phyloP scores from a whole-genome alignment of 768 basidiomycete genomes.

The Suillus lakei region DNA sequence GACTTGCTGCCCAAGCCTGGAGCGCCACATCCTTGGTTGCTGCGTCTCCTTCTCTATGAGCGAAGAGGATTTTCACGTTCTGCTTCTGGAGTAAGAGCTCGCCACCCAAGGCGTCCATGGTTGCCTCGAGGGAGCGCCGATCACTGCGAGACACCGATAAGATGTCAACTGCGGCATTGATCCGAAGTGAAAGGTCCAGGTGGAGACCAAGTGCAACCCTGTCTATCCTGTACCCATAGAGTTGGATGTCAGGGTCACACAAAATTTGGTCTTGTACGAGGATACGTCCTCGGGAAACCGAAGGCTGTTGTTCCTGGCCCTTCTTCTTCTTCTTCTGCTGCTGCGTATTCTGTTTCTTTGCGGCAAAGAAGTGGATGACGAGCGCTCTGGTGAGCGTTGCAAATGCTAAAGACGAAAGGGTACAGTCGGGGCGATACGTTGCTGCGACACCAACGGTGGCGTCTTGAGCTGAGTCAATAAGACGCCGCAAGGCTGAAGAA shows the following conservation, averaged over 20 bases:
- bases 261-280: slow-evolving; percentile 40
- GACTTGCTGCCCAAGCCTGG: slow-evolving; percentile 51
- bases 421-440: slow-evolving; percentile 39
- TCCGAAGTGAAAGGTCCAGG: slow-evolving; percentile 41
- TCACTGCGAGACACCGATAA: slow-evolving; percentile 32
- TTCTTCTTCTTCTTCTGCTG: slow-evolving; percentile 6
- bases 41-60: slow-evolving; percentile 24
- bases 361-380: slow-evolving; percentile 34
- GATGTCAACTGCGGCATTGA: slow-evolving; percentile 45
- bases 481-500: slow-evolving; percentile 25
- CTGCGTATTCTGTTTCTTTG: slow-evolving; percentile 13
- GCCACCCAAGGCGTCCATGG: slow-evolving; percentile 45
- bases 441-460: slow-evolving; percentile 48
- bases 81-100: slow-evolving; percentile 30
- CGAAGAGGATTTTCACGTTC: slow-evolving; percentile 36
- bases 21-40: slow-evolving; percentile 34
- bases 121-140: slow-evolving; percentile 40
- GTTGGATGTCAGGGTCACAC: slow-evolving; percentile 29
- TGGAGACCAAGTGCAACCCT: slow-evolving; percentile 44
- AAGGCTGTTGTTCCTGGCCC: neutral
- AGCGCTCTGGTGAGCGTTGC: slow-evolving; percentile 41
- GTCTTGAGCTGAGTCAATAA: slow-evolving; percentile 32
- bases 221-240: slow-evolving; percentile 53
- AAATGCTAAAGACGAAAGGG: slow-evolving; percentile 44
- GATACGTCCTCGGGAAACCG: slow-evolving; percentile 15